A percentile compares a stretch with the other conserved stretches of the same genome.
Conservation (phyloP, 352 stramenopile genomes). For the Phytophthora macrochlamydospora region DNA sequence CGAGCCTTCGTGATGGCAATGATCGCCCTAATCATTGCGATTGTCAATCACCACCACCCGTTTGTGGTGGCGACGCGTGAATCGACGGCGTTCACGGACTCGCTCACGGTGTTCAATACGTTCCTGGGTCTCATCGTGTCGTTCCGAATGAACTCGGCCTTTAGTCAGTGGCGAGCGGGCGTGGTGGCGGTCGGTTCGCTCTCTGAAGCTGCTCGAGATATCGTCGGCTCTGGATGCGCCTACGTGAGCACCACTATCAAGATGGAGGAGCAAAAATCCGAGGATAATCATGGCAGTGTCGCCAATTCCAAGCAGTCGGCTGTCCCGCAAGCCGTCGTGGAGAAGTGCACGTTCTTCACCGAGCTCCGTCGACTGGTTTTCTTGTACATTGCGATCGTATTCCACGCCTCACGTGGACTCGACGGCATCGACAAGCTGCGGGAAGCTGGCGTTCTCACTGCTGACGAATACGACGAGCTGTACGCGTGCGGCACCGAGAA, state of each 20-base stretch:
- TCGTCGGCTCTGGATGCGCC: constrained; percentile 72
- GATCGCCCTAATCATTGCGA: constrained; percentile 55
- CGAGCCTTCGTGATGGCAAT: constrained; percentile 72
- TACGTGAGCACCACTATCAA: constrained; percentile 59
- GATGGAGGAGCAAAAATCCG: constrained; percentile 16
- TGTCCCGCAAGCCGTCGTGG: constrained; percentile 60
- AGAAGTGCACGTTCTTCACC: constrained; percentile 82
- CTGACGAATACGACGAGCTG: constrained; percentile 75
- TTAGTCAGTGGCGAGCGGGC: constrained; percentile 75
- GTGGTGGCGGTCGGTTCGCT: constrained; percentile 69
- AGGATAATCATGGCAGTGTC: not conserved
- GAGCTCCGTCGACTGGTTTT: constrained; percentile 81
- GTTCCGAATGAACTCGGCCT: constrained; percentile 85
- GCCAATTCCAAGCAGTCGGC: constrained; percentile 20
- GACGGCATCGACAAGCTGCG: constrained; percentile 75
- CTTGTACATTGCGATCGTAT: constrained; percentile 84
- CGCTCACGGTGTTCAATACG: constrained; percentile 87
- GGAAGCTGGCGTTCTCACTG: constrained; percentile 53
- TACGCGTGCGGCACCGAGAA: constrained; percentile 72
- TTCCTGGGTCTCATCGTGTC: constrained; percentile 82
- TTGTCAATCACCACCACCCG: constrained; percentile 55
- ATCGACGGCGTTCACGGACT: constrained; percentile 79
- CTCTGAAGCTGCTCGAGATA: constrained; percentile 64
- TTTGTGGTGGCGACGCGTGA: constrained; percentile 72
- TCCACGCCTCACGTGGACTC: constrained; percentile 74